Base-by-base conservation (phyloP, 225 moss, liverwort and hornwort species). In the Pleurozium schreberi region DNA sequence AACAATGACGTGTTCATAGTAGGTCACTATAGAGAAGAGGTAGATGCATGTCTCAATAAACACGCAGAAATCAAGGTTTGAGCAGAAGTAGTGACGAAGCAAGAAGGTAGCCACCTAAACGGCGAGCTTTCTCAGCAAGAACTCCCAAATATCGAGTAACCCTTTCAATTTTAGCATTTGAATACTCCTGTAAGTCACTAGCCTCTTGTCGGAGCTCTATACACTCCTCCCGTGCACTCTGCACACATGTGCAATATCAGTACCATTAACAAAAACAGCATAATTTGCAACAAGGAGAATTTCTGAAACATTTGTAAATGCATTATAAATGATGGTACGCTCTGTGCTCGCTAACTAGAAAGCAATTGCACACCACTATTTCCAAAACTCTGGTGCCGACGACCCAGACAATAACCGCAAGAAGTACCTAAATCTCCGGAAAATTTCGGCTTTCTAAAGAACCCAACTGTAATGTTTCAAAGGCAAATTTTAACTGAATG, bases 101-200 rank as follows among this genome's bases (percentile, higher is more conserved):
- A 77, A 65, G 81, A 77, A 80, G 87, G 62, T 83, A 88, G 53
- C 26, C 52, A 95, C 95, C 95, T 82, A 99, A 96, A 85, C 96
- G 97, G 52, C 99, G 97, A 80, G 97, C 96, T 89, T 96, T 99
- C 88, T 99, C 99, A 52, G 97, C 96, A 75, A 99, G 96, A 80
- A 99, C 97, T 75, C 99, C 99, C 88, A 99, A 94, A 77, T 99
- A 99, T 65, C 99, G 95, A 81, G 99, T 94, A 58, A 96, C 96
- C 89, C 99, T 92, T 87, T 95, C 95, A 68, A 99, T 96, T 90
- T 99, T 99, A 55, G 97, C 99, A 66, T 95, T 96, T 10, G 99
- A 99, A 85, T 99, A 99, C 89, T 99, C 99, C 90, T 99, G 99
- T 85, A 99, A 93, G 88, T 99, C 99, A 88, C 95, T 99, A 30